Evolutionary conservation across 768 basidiomycete genomes (phyloP).

Genomic region (Cystobasidium tubakii): DNA sequence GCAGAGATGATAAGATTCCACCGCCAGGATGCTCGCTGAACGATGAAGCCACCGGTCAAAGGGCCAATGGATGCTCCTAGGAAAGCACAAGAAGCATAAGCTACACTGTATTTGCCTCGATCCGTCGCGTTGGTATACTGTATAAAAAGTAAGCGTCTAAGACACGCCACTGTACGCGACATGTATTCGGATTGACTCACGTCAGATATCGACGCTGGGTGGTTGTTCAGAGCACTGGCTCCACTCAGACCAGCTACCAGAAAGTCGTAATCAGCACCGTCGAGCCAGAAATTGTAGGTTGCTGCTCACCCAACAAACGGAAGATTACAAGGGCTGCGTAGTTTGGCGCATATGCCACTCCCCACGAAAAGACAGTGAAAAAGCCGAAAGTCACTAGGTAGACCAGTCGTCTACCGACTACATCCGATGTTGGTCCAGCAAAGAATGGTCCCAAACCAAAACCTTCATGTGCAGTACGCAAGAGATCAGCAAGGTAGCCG

Average conservation of each 20-base stretch:
- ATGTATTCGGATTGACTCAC: slow-evolving; percentile 35
- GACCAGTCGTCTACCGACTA: slow-evolving; percentile 50
- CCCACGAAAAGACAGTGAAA: slow-evolving; percentile 50
- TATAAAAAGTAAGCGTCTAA: background rate
- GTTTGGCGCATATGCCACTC: slow-evolving; percentile 51
- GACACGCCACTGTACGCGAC: too few species aligned
- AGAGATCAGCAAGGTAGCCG: background rate
- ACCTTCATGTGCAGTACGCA: background rate
- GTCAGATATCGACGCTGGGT: slow-evolving; percentile 51
- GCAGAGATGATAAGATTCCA: slow-evolving; percentile 41
- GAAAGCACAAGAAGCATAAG: slow-evolving; percentile 38
- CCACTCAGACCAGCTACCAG: slow-evolving; percentile 49
- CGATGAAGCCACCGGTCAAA: slow-evolving; percentile 35
- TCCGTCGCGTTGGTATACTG: background rate
- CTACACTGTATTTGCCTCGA: slow-evolving; percentile 30
- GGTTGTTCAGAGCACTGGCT: slow-evolving; percentile 51
- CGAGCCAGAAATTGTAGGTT: background rate
- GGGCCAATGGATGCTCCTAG: slow-evolving; percentile 37
- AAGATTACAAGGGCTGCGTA: slow-evolving; percentile 51
- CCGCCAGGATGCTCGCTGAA: slow-evolving; percentile 20
- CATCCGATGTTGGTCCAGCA: slow-evolving; percentile 49
- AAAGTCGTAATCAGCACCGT: background rate
- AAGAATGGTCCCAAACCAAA: slow-evolving; percentile 49
- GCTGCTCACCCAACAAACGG: slow-evolving; percentile 47
- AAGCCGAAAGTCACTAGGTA: slow-evolving; percentile 49